phyloP scores from a whole-genome alignment of 306 rosid species.

The Arachis hypogaea region DNA sequence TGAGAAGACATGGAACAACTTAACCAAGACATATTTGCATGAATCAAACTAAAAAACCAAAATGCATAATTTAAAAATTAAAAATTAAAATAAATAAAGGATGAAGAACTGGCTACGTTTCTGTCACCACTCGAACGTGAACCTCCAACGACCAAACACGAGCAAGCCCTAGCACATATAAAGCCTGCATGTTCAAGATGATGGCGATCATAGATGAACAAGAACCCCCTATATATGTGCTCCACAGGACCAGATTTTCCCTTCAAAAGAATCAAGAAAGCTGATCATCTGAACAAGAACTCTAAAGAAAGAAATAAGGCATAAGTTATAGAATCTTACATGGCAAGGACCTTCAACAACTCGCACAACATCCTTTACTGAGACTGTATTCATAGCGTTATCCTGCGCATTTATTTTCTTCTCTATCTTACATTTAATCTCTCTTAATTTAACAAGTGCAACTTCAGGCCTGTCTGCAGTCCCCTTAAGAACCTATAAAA shows the following conservation, averaged over 20 bases:
- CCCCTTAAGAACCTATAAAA: conserved; percentile 88
- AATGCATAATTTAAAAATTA: no score
- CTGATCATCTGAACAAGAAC: conserved; percentile 15
- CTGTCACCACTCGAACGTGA: conserved; percentile 84
- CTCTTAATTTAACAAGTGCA: conserved; percentile 81
- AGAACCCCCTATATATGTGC: conserved; percentile 86
- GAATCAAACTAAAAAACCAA: background rate
- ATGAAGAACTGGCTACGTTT: conserved; percentile 61
- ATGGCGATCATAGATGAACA: conserved; percentile 90
- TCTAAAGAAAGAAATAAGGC: conserved; percentile 34
- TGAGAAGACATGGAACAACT: conserved; percentile 32
- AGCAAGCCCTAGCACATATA: conserved; percentile 91
- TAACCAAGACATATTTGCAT: conserved; percentile 21
- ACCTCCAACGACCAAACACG: conserved; percentile 92
- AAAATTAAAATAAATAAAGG: background rate
- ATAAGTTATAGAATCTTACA: conserved; percentile 55
- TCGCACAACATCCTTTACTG: conserved; percentile 86
- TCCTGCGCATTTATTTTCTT: conserved; percentile 85
- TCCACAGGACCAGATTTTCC: conserved; percentile 99
- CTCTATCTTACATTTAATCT: conserved; percentile 89
- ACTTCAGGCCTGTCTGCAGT: conserved; percentile 91
- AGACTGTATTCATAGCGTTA: conserved; percentile 68
- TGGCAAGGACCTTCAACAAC: conserved; percentile 87
- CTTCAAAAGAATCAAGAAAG: conserved; percentile 39
- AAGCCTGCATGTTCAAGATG: conserved; percentile 99